phyloP scores from a whole-genome alignment of 352 stramenopile genomes.

The Elongisporangium prolatum region DNA sequence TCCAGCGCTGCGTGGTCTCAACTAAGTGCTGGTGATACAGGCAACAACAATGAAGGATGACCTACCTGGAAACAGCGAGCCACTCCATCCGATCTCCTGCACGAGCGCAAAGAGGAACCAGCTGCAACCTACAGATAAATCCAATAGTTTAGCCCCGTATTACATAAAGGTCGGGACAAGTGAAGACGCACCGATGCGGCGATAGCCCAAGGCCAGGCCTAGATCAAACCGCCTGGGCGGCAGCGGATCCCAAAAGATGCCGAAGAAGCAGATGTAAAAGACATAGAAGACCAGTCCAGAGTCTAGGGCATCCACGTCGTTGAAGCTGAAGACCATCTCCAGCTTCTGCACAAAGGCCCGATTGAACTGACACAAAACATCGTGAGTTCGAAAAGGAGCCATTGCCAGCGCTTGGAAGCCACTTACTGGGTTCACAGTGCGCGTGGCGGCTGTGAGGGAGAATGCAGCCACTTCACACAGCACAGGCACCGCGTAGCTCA shows the following conservation, averaged over 20 bases:
- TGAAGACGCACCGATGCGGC: slow-evolving; percentile 42
- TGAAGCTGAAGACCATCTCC: slow-evolving; percentile 87
- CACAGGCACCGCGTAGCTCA: slow-evolving; percentile 81
- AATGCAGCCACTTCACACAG: slow-evolving; percentile 82
- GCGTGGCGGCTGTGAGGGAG: slow-evolving; percentile 81
- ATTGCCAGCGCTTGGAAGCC: neutral
- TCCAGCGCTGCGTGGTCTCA: slow-evolving; percentile 48
- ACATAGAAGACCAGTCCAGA: slow-evolving; percentile 86
- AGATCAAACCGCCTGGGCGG: slow-evolving; percentile 77
- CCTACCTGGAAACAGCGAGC: slow-evolving; percentile 81
- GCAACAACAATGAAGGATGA: neutral
- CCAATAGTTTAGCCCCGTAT: neutral
- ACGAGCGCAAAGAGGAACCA: slow-evolving; percentile 81
- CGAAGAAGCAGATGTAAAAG: slow-evolving; percentile 77
- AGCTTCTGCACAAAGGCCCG: slow-evolving; percentile 78
- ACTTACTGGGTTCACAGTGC: slow-evolving; percentile 83
- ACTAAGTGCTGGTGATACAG: slow-evolving; percentile 2
- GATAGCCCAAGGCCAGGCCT: slow-evolving; percentile 61
- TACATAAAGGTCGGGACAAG: neutral
- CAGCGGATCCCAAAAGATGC: slow-evolving; percentile 84
- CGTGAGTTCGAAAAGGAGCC: neutral
- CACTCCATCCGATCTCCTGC: slow-evolving; percentile 85
- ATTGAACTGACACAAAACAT: slow-evolving; percentile 58
- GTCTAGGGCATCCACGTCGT: slow-evolving; percentile 81
- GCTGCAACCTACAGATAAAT: slow-evolving; percentile 53